These are phyloP conservation scores for Candida namnaoensis DNA, from an alignment of 805 yeast genomes.

Conservation along the genomic window DNA sequence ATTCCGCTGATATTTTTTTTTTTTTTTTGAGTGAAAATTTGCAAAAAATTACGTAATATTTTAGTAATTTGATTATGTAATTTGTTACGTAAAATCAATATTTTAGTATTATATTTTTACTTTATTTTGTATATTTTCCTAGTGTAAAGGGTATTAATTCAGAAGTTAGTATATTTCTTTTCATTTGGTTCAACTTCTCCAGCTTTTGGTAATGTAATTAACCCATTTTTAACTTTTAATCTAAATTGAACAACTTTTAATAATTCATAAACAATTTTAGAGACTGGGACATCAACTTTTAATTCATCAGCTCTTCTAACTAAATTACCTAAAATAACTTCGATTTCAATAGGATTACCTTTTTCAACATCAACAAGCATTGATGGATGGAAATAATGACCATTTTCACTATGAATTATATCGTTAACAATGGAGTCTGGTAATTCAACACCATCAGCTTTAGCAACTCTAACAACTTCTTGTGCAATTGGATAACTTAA, in stretches of 20 bases:
- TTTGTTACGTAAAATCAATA: too few species aligned
- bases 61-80: too few species aligned
- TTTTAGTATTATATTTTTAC: too few species aligned
- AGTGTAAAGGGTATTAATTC: too few species aligned
- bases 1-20: too few species aligned
- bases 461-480: conserved; percentile 59
- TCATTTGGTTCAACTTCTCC: conserved; percentile 11
- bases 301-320: conserved; percentile 37
- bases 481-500: conserved; percentile 55
- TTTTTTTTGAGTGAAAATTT: too few species aligned
- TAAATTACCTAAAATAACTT: conserved; percentile 64
- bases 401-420: conserved; percentile 51
- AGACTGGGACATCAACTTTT: conserved; percentile 45
- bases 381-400: conserved; percentile 55
- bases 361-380: conserved; percentile 64
- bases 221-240: conserved; percentile 48
- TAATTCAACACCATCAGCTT: conserved; percentile 53
- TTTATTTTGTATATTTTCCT: too few species aligned
- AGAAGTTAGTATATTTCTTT: too few species aligned
- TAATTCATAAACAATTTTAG: conserved; percentile 47
- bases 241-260: conserved; percentile 55
- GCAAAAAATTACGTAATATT: too few species aligned
- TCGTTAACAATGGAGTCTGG: conserved; percentile 37
- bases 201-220: conserved; percentile 30
- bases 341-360: conserved; percentile 62